Evolutionary conservation across 352 stramenopile genomes (phyloP), one percentile per base, ranked within the genome.

Genomic region (Elongisporangium undulatum): DNA sequence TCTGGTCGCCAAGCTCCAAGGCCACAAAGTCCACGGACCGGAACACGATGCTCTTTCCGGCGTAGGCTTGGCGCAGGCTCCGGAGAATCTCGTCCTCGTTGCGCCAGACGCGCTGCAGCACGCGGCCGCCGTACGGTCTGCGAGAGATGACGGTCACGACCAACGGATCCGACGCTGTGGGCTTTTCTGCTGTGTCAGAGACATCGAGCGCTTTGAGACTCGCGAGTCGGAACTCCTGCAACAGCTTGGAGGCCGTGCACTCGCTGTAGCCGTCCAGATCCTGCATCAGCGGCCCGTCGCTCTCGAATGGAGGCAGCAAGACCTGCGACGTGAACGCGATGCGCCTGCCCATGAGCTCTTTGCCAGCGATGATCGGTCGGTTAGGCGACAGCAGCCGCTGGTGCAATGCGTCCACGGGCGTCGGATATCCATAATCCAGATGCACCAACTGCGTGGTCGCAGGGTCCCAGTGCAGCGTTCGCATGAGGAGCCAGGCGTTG

Each of bases 101-200:
- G 16, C 51, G 58, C 68, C 68, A 75, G n/a, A 63, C 34, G 22
- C 68, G 68, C 22, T 67, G 52, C 4, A 75, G 15, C 17, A 56
- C 53, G 9, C 68, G 63, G 17, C 68, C 68, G 9, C 52, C 22
- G 49, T 71, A 68, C 2, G 24, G 51, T 9, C 64, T 53, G 0
- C 68, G 68, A 2, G 64, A 64, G 23, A 75, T 65, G 38, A 75
- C 68, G 2, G 68, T 75, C 51, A 90, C 65, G n/a, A 73, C 29
- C 19, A 75, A 38, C 9, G 48, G 16, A 15, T 48, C 21, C 17
- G 58, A 19, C 23, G n/a, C 39, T 15, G 22, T 45, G 49, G 4
- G 2, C 16, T 24, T 22, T 26, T 53, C 45, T 41, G 19, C 8
- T 4, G 53, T 22, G 26, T 39, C 45, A 69, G 41, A n/a, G 65